These are phyloP conservation scores for Saccharomycopsis sp. DNA, from an alignment of 805 yeast species.

Conservation along the genomic window DNA sequence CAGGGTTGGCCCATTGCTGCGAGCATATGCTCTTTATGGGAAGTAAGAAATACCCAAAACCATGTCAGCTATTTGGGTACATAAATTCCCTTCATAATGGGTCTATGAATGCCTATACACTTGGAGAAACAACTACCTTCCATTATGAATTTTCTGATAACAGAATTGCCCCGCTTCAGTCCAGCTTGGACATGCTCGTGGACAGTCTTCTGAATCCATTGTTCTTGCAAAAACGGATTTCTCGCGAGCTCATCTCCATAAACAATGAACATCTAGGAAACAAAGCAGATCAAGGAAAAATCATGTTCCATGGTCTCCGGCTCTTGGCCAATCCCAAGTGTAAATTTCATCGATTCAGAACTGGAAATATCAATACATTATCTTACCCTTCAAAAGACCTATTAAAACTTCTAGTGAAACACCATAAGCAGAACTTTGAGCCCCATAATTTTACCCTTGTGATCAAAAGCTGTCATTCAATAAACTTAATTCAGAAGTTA, in stretches of 20 bases:
- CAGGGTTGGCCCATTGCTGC: constrained; percentile 86
- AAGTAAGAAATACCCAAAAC: constrained; percentile 46
- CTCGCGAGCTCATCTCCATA: constrained; percentile 52
- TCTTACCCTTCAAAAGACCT: constrained; percentile 29
- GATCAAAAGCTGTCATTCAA: constrained; percentile 59
- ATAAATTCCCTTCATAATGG: constrained; percentile 46
- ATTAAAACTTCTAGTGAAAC: constrained; percentile 32
- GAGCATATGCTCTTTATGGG: constrained; percentile 67
- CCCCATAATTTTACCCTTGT: constrained; percentile 52
- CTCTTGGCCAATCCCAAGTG: constrained; percentile 38
- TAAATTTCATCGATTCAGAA: constrained; percentile 56
- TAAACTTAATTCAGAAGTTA: constrained; percentile 48
- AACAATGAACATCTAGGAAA: constrained; percentile 65
- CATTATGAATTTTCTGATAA: constrained; percentile 33
- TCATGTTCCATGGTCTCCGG: constrained; percentile 53
- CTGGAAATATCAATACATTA: constrained; percentile 56
- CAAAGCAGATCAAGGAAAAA: constrained; percentile 35
- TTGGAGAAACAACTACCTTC: constrained; percentile 60
- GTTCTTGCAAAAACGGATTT: constrained; percentile 37
- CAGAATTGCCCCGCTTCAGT: constrained; percentile 37
- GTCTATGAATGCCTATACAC: constrained; percentile 57
- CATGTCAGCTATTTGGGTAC: constrained; percentile 38
- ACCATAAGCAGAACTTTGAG: constrained; percentile 36
- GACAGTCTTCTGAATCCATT: constrained; percentile 45
- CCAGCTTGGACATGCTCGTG: constrained; percentile 43